These are phyloP conservation scores for Solanum sparsipilum DNA, from an alignment of 257 asterid genomes.

Conservation along the genomic window DNA sequence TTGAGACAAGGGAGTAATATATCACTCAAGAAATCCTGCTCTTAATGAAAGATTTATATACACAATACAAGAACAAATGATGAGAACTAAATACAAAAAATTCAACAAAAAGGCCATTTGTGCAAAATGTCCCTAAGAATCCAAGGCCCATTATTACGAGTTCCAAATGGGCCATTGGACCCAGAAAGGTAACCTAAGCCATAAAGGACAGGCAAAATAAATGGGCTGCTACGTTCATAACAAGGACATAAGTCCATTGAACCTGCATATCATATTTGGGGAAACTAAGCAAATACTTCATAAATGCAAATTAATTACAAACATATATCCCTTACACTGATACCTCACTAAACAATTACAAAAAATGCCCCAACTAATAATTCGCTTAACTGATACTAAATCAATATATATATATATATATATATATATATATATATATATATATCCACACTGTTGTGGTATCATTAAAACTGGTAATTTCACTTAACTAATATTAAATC, in stretches of 20 bases:
- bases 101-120: background rate
- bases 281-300: background rate
- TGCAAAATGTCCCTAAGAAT: background rate
- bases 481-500: no score
- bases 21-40: background rate
- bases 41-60: background rate
- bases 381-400: no score
- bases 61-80: background rate
- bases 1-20: background rate
- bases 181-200: background rate
- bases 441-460: no score
- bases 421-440: no score
- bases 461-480: no score
- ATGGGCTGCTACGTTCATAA: background rate
- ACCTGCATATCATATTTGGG: background rate
- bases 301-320: no score
- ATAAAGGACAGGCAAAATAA: background rate
- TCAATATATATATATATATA: no score
- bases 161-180: background rate
- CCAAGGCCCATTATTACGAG: background rate
- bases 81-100: background rate
- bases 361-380: rapidly evolving
- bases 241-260: background rate
- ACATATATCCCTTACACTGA: background rate
- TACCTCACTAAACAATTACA: background rate